Evolutionary conservation across 768 basidiomycete genomes (phyloP), one percentile per base, ranked within the genome.

Genomic region (Panus rudis): DNA sequence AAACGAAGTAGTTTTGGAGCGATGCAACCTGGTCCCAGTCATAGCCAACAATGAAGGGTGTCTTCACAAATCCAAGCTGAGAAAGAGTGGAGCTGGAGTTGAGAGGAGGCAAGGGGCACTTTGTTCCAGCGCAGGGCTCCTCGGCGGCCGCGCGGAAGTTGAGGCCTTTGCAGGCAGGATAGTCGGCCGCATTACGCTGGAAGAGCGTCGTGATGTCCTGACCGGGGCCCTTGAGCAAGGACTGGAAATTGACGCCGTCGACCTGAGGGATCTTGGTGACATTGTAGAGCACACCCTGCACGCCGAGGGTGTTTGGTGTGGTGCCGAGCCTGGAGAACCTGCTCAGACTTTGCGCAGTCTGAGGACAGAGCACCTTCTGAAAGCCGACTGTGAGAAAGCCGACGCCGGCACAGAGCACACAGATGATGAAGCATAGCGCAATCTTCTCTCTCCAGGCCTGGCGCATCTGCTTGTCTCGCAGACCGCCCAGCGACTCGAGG

Each of bases 401-500:
- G 41, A 97, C 76, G 34, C 69, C 62, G 16, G 71, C 80, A 52
- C 94, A 96, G 16, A 96, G 63, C 33, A 92, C 28, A 44, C 77
- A 51, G 39, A 92, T 88, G 57, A 97, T 82, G 62, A 87, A 80
- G 64, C 93, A 97, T 3, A 99, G 71, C 5, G 92, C 79, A 45
- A 94, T 81, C 71, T 98, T 99, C 65, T 99, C 96, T 58, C 93
- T 79, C 96, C 96, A 99, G 1, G 96, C 96, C 62, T 96, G 90
- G 48, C 80, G 71, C 41, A 77, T 72, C 27, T 76, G 71, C 54
- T 75, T 75, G 63, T 93, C 91, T 58, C 77, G 84, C 60, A 97
- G 71, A 34, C 91, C 88, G 45, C 85, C 87, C 10, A 91, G 30
- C 2, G 80, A 77, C 19, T 75, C 63, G 44, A 97, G 76, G 19